Evolutionary conservation across 257 asterid species (phyloP), one percentile per base, ranked within the genome.

Genomic region (Ilex asprella): DNA sequence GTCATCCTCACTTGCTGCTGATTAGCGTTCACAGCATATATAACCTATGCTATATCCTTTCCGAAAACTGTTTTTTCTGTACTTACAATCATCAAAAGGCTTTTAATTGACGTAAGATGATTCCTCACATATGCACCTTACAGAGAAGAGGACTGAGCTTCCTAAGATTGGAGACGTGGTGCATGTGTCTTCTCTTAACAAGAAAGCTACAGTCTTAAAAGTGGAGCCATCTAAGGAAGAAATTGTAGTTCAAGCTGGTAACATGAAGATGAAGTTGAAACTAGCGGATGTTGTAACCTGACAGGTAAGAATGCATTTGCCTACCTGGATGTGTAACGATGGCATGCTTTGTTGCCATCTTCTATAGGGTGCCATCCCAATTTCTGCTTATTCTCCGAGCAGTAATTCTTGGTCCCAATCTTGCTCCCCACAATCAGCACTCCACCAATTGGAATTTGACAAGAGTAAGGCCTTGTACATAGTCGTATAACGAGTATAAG

Each of bases 131-230:
- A 31, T 62, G 62, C 55, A 46, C 31, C 56, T 63, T 68, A 76
- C 79, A 67, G 87, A 68, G 67, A 77, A 67, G 76, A 80, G 71
- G 72, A 67, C 27, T 39, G 67, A 62, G 64, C 74, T 71, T 64
- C 97, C 95, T 16, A 85, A 69, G 72, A 81, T 83, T 66, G 99
- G 96, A 58, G 99, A 89, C 77, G 62, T 59, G 64, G 97, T 93
- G 83, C 72, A 76, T 64, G 88, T 93, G 69, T 81, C 79, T 72
- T 86, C 97, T 49, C 85, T 92, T 35, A 82, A 79, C 53, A 83
- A 64, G 79, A 81, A 79, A 68, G 96, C 87, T 49, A 69, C 73
- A 43, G 92, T 89, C 56, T 44, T 93, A 73, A 79, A 82, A 74
- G 83, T 87, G 75, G 87, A 89, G 66, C 74, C 80, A 39, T 78